Evolutionary conservation across 2,329 filamentous ascomycete genomes (phyloP), one percentile per base, ranked within the genome.

Genomic region (Stagonosporopsis chrysanthemi): DNA sequence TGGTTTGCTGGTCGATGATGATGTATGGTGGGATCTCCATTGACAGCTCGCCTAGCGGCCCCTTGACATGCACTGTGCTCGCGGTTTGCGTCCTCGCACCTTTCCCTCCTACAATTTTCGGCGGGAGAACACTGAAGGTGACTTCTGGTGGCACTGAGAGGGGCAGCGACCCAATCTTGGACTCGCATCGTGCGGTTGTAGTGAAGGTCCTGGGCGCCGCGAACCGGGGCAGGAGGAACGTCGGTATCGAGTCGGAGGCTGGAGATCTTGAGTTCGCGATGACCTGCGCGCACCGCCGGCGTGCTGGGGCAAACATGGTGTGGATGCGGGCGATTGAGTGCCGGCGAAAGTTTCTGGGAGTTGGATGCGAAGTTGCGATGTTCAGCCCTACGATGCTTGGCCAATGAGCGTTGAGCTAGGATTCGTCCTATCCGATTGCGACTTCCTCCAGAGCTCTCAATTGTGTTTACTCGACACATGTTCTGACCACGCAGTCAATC

Each of bases 11-110:
- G 54, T 86, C 80, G 60, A 98, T 82, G 33, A 81, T 85, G 54
- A 98, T 80, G 75, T 90, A 99, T 1, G 87, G 82, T 1, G 92
- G 92, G n/a, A 98, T 84, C 15, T 87, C 83, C 69, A 96, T 84
- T 15, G 87, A 86, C 77, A 97, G 82, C 76, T 90, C 86, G 46
- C 93, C 94, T 66, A 95, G 79, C 3, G 94, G 94, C 6, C 94
- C 94, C 69, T 88, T 86, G 40, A 97, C 86, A 48, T 89, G 88
- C 50, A 96, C 85, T 2, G 82, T 89, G 65, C 87, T 85, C 70
- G 85, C 87, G 29, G 85, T 80, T 66, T 88, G 84, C 61, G 82
- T 81, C 64, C 86, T 82, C 61, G 86, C 88, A 36, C 85, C 84
- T 38, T 85, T 87, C 9, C 23, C 48, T 51, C 81, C 79, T 60